A percentile compares a stretch with the other conserved stretches of the same genome.
phyloP scores from a whole-genome alignment of 495 filamentous ascomycete genomes.

The Neurospora sp. region DNA sequence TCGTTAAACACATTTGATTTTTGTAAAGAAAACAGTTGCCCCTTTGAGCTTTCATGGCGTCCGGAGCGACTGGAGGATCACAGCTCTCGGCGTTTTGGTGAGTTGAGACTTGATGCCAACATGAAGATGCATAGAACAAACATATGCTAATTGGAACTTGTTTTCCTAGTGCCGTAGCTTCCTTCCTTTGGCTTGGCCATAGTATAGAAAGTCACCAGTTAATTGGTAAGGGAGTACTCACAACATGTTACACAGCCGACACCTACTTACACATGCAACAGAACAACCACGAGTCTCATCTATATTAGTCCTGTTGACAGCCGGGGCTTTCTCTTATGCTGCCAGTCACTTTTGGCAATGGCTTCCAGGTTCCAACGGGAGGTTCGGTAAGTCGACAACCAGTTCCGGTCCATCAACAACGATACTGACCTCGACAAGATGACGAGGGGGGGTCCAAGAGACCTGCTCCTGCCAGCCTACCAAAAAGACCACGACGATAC shows the following conservation, averaged over 20 bases:
- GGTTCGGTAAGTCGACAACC: constrained; percentile 25
- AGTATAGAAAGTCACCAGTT: constrained; percentile 36
- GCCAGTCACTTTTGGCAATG: constrained; percentile 31
- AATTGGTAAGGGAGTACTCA: constrained; percentile 19
- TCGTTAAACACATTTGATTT: not conserved
- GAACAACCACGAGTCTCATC: constrained; percentile 36
- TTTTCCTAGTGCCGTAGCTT: constrained; percentile 29
- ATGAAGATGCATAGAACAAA: not conserved
- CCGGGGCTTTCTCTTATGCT: constrained; percentile 26
- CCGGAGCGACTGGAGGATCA: constrained; percentile 26
- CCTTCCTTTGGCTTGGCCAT: constrained; percentile 34
- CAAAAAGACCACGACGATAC: constrained; percentile 32
- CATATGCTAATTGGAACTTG: not conserved
- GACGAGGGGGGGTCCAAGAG: constrained; percentile 25
- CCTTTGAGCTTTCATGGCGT: not conserved
- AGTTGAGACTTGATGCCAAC: constrained; percentile 2
- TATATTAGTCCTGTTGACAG: constrained; percentile 22
- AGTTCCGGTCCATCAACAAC: not conserved
- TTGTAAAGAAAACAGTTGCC: not conserved
- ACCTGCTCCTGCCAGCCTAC: constrained; percentile 21
- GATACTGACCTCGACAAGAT: constrained; percentile 12
- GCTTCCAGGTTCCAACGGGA: constrained; percentile 36
- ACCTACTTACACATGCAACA: constrained; percentile 12
- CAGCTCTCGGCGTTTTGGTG: constrained; percentile 33
- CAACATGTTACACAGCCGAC: not conserved